phyloP scores from a whole-genome alignment of 2,329 filamentous ascomycete species.

The Parasarocladium wereldwijsianum region DNA sequence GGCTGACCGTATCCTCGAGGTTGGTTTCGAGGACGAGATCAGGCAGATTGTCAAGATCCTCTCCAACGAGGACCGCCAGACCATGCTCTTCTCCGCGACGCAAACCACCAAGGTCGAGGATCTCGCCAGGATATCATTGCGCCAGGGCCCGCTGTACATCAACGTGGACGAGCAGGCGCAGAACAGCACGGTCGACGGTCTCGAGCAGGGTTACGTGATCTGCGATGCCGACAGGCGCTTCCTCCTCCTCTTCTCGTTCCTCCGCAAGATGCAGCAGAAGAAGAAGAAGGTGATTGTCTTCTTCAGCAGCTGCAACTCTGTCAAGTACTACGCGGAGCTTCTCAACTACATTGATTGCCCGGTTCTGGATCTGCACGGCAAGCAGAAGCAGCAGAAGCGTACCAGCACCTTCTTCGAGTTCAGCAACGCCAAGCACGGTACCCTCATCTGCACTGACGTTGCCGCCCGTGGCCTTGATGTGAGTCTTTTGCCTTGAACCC shows the following conservation, averaged over 20 bases:
- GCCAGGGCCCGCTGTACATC: conserved; percentile 85
- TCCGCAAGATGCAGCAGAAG: conserved; percentile 61
- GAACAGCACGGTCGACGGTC: conserved; percentile 78
- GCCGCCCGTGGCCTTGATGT: conserved; percentile 86
- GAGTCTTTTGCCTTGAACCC: conserved; percentile 15
- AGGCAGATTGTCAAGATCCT: conserved; percentile 90
- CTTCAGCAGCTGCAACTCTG: conserved; percentile 81
- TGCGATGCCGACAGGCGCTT: conserved; percentile 92
- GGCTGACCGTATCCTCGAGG: conserved; percentile 89
- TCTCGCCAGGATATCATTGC: conserved; percentile 81
- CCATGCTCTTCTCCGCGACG: conserved; percentile 96
- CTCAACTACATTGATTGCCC: conserved; percentile 96
- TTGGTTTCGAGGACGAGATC: conserved; percentile 98
- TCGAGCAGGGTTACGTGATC: conserved; percentile 92
- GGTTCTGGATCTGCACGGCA: conserved; percentile 75
- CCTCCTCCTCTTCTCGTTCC: conserved; percentile 82
- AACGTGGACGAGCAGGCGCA: conserved; percentile 88
- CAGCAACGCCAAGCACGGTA: conserved; percentile 59
- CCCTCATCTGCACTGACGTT: conserved; percentile 90
- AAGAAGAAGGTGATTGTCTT: conserved; percentile 99
- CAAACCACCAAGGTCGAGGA: conserved; percentile 99
- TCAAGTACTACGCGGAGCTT: conserved; percentile 90
- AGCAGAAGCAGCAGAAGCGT: conserved; percentile 98
- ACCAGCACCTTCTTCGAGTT: conserved; percentile 99
- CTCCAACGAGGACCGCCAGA: conserved; percentile 75